Evolutionary conservation across 2,329 filamentous ascomycete genomes (phyloP).

Genomic region (Magnaporthales sp.): DNA sequence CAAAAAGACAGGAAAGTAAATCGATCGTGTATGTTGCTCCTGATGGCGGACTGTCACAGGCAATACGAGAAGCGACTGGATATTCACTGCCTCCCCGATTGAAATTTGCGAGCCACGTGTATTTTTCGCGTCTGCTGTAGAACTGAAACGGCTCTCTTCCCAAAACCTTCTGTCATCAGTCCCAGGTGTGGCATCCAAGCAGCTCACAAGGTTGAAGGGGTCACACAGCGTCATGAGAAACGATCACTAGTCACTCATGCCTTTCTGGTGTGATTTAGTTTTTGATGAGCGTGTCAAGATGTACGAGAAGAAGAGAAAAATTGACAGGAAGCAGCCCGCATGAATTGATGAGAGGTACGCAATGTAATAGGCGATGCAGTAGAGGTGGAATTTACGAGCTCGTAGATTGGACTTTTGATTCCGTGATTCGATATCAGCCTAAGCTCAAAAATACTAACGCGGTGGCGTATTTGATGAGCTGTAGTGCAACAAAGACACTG

Average conservation of each 20-base stretch:
- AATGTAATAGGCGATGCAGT: constrained; percentile 52
- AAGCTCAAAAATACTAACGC: constrained; percentile 21
- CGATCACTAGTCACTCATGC: constrained; percentile 20
- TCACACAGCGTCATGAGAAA: constrained; percentile 13
- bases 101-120: background rate
- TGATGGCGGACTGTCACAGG: background rate
- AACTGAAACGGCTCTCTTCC: constrained; percentile 8
- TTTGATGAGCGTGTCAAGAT: constrained; percentile 11
- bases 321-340: constrained; percentile 31
- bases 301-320: constrained; percentile 34
- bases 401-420: constrained; percentile 43
- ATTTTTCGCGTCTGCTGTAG: background rate
- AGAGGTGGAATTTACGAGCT: constrained; percentile 55
- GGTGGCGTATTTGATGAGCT: constrained; percentile 29
- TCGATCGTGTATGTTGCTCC: background rate
- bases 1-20: background rate
- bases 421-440: background rate
- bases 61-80: background rate
- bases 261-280: constrained; percentile 4
- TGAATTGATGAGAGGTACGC: constrained; percentile 47
- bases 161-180: constrained; percentile 10
- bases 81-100: background rate
- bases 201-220: constrained; percentile 11
- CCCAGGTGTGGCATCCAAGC: background rate
- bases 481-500: constrained; percentile 21